These are phyloP conservation scores for Porogramme epimiltina DNA, from an alignment of 1,284 basidiomycete species.

Conservation along the genomic window DNA sequence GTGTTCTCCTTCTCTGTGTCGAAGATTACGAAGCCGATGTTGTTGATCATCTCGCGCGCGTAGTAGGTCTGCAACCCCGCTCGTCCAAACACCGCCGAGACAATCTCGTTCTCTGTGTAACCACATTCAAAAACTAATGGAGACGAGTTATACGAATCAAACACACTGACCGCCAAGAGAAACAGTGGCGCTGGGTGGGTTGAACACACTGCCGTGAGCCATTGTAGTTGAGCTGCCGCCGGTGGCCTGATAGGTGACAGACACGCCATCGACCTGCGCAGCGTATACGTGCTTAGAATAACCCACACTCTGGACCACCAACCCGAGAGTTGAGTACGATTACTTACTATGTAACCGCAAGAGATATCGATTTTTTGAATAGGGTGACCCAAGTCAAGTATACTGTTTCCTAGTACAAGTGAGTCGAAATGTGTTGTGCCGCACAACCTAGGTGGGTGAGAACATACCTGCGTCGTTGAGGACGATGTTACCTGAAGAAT, in stretches of 20 bases:
- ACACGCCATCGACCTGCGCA: conserved; percentile 17
- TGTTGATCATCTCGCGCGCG: conserved; percentile 16
- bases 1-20: conserved; percentile 2
- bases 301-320: not conserved
- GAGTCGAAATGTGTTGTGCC: not conserved
- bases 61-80: conserved; percentile 15
- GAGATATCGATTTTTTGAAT: conserved; percentile 15
- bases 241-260: conserved; percentile 13
- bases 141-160: not conserved
- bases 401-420: conserved; percentile 2
- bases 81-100: conserved; percentile 16
- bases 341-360: conserved; percentile 10
- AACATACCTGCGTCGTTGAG: not conserved
- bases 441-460: not conserved
- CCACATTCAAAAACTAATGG: not conserved
- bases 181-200: not conserved
- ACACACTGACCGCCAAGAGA: not conserved
- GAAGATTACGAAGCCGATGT: conserved; percentile 20
- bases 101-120: conserved; percentile 12
- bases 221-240: not conserved
- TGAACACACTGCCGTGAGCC: conserved; percentile 15
- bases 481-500: not conserved
- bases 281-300: too few relatives aligned
- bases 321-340: not conserved
- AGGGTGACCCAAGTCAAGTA: conserved; percentile 8